Evolutionary conservation across 305 asterid genomes (phyloP).

Genomic region (Plantago rigida): DNA sequence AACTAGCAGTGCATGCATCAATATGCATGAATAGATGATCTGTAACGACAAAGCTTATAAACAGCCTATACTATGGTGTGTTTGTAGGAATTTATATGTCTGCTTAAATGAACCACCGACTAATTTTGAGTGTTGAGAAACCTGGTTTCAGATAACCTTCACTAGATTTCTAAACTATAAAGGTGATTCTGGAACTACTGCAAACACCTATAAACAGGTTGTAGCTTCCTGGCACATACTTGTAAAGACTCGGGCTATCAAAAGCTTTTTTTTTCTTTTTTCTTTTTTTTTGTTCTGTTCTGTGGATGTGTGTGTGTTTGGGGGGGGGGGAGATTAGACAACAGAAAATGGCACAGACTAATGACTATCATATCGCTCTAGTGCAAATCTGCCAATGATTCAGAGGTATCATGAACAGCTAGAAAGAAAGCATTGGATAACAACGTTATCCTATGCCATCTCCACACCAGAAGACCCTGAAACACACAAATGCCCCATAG

Average conservation of each 20-base stretch:
- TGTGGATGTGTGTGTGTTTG: too few species aligned
- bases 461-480: slow-evolving; percentile 50
- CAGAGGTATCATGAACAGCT: slow-evolving; percentile 24
- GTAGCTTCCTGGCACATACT: slow-evolving; percentile 8
- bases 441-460: slow-evolving; percentile 44
- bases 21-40: too few species aligned
- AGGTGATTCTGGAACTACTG: neutral
- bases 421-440: slow-evolving; percentile 26
- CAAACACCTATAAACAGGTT: neutral
- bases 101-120: too few species aligned
- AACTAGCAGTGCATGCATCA: neutral
- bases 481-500: slow-evolving; percentile 49
- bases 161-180: neutral
- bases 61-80: too few species aligned
- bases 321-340: neutral
- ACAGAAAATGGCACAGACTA: slow-evolving; percentile 6
- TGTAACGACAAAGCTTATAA: too few species aligned
- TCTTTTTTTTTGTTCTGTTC: too few species aligned
- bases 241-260: slow-evolving; percentile 16
- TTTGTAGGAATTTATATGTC: too few species aligned
- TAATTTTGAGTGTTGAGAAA: neutral
- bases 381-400: slow-evolving; percentile 21
- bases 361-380: neutral
- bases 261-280: too few species aligned
- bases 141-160: neutral